A percentile compares a stretch with the other conserved stretches of the same genome.
Evolutionary conservation across 2,329 filamentous ascomycete genomes (phyloP).

Genomic region (Colletotrichum liaoningense): DNA sequence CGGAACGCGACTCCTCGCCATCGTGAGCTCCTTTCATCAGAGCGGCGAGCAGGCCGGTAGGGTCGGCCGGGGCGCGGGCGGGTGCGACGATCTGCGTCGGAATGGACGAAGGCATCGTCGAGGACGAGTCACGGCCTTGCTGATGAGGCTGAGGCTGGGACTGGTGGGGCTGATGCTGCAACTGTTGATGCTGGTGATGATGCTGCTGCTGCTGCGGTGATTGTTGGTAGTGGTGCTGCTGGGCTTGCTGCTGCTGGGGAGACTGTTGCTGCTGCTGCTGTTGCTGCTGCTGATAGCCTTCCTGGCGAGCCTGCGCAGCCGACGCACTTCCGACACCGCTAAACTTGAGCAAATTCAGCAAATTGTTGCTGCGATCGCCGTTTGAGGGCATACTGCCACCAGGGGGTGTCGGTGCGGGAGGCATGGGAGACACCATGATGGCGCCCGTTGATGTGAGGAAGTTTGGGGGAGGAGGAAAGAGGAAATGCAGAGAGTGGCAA

Average conservation of each 20-base stretch:
- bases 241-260: conserved; percentile 25
- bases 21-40: conserved; percentile 69
- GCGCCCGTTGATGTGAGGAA: conserved; percentile 5
- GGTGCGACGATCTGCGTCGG: conserved; percentile 65
- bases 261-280: conserved; percentile 43
- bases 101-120: conserved; percentile 43
- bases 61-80: conserved; percentile 66
- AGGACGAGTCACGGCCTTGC: conserved; percentile 38
- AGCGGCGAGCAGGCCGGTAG: conserved; percentile 67
- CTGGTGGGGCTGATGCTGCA: conserved; percentile 35
- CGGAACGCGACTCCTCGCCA: conserved; percentile 53
- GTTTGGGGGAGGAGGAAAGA: conserved; percentile 6
- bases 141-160: conserved; percentile 39
- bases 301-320: conserved; percentile 34
- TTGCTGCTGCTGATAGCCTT: conserved; percentile 45
- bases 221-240: conserved; percentile 26
- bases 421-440: conserved; percentile 52
- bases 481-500: conserved; percentile 3
- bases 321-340: conserved; percentile 50
- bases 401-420: conserved; percentile 63
- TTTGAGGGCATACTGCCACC: conserved; percentile 49
- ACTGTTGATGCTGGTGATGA: conserved; percentile 37
- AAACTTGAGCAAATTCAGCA: conserved; percentile 73
- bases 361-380: conserved; percentile 63
- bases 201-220: conserved; percentile 28